Evolutionary conservation across 2,329 filamentous ascomycete species (phyloP), one percentile per base, ranked within the genome.

Genomic region (Alternaria consortialis): DNA sequence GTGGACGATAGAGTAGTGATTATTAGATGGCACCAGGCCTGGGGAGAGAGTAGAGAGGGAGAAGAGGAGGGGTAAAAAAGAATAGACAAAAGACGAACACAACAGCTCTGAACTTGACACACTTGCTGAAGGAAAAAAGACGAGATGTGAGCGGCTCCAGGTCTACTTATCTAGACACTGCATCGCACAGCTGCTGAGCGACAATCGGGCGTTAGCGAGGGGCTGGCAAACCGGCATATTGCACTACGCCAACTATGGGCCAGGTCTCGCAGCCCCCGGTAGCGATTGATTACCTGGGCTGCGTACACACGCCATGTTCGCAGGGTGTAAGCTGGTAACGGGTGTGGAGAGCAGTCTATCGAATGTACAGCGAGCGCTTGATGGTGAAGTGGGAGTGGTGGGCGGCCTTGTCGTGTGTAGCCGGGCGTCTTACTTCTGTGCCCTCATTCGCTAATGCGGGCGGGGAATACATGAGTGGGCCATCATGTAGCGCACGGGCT

Each of bases 31-130:
- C 82, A 82, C 82, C 82, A 83, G 82, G 82, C 82, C 79, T 72
- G 71, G 39, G 71, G 20, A 25, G 80, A 75, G 74, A 75, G 76
- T 80, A 75, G 73, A 54, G 51, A 17, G 79, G 72, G 72, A 73
- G 74, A 77, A 62, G 53, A 37, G 56, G 50, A 79, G 76, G 74
- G 73, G 72, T 74, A 75, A 77, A 77, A 76, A 74, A 74, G 73
- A 77, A 75, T 53, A 59, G 73, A 72, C 72, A 74, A 79, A 79
- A 79, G 80, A 79, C 79, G 75, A 81, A 81, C 73, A 79, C 76
- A 78, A 67, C 81, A 83, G 80, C 80, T 83, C 82, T 81, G 70
- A 77, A 77, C 63, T 82, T 82, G 77, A 83, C 80, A 82, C 73
- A 80, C 82, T 84, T 83, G 82, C 82, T 84, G 80, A 79, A 81